Evolutionary conservation across 176 grass and related monocot genomes (phyloP).

Genomic region (Phoenix dactylifera): DNA sequence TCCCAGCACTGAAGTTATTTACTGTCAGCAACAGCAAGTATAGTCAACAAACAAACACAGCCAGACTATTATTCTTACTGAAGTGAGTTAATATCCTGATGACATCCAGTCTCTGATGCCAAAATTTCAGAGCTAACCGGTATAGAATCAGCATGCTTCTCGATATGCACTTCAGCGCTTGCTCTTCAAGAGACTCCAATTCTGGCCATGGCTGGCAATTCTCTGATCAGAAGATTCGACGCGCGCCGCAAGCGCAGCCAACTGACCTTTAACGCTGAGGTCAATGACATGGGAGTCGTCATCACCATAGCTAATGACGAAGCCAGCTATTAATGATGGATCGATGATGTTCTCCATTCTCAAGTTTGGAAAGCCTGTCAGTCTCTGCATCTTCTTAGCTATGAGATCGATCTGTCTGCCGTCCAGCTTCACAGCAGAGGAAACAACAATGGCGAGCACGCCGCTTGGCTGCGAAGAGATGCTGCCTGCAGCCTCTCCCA

Average conservation of each 20-base stretch:
- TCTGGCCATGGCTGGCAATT: neutral
- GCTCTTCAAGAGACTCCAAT: no score
- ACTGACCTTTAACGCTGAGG: slow-evolving; percentile 71
- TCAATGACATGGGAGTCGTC: slow-evolving; percentile 72
- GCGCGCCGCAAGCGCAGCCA: slow-evolving; percentile 57
- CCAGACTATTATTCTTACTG: no score
- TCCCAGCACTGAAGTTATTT: no score
- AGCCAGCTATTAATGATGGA: slow-evolving; percentile 70
- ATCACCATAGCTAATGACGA: slow-evolving; percentile 69
- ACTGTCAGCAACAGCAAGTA: no score
- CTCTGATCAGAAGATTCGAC: slow-evolving; percentile 57
- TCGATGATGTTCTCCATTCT: slow-evolving; percentile 60
- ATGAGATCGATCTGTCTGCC: slow-evolving; percentile 67
- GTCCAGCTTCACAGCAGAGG: slow-evolving; percentile 72
- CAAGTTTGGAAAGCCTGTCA: slow-evolving; percentile 75
- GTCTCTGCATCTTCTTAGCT: slow-evolving; percentile 73
- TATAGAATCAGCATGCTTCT: no score
- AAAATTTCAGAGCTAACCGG: no score
- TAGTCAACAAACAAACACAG: no score
- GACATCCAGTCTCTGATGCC: no score
- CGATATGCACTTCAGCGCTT: no score
- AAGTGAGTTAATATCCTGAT: no score
- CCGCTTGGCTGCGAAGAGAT: slow-evolving; percentile 13
- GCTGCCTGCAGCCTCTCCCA: neutral
- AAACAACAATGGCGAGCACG: slow-evolving; percentile 55